Conservation (phyloP, 495 filamentous ascomycete genomes). For the Xylona heveae region DNA sequence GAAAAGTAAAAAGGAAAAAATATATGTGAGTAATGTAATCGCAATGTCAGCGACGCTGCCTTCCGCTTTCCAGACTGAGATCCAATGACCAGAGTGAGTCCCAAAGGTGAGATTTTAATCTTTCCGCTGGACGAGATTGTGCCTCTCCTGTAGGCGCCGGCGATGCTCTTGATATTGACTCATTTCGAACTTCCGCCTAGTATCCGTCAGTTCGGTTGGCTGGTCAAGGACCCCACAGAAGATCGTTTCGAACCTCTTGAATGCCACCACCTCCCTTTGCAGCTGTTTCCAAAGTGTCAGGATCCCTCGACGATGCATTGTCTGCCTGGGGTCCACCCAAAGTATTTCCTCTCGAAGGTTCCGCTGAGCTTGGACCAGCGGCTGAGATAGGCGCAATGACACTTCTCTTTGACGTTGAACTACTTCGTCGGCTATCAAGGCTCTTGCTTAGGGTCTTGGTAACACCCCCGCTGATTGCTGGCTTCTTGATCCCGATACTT, state of each 20-base stretch:
- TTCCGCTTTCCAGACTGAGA: conserved; percentile 13
- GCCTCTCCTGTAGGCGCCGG: conserved; percentile 1
- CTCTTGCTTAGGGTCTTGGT: conserved; percentile 66
- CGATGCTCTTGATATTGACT: conserved; percentile 1
- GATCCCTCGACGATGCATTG: too few species aligned
- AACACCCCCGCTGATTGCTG: conserved; percentile 31
- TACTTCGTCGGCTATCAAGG: conserved; percentile 76
- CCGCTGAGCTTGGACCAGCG: conserved; percentile 13
- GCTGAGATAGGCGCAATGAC: conserved; percentile 19
- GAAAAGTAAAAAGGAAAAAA: too few species aligned
- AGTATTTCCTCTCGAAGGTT: conserved; percentile 8
- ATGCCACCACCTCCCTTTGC: background rate
- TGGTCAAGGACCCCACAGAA: conserved; percentile 16
- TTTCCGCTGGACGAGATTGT: conserved; percentile 3
- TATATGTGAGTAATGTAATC: too few species aligned
- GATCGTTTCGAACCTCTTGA: conserved; percentile 19
- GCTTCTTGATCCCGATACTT: conserved; percentile 37
- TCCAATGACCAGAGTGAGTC: conserved; percentile 15
- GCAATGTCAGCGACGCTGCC: too few species aligned
- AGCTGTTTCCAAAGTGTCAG: conserved; percentile 1
- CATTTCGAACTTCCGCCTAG: background rate
- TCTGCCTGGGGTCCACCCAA: conserved; percentile 8
- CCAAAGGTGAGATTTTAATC: conserved; percentile 9
- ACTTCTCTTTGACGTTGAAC: conserved; percentile 56
- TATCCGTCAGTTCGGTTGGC: too few species aligned